phyloP scores from a whole-genome alignment of 495 filamentous ascomycete species.

The Aspergillus taichungensis region DNA sequence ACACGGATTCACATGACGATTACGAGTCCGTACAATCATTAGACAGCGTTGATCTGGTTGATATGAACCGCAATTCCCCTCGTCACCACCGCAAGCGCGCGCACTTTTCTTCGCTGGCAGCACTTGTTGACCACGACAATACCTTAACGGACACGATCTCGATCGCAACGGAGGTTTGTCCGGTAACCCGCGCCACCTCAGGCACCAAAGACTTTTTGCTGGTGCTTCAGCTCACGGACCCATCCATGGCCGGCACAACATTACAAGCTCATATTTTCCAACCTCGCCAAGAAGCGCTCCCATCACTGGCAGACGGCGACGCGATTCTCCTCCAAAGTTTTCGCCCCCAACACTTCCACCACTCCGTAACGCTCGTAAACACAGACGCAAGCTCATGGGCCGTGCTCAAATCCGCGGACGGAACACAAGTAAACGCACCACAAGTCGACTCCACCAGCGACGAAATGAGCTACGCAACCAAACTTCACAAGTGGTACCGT shows the following conservation, averaged over 20 bases:
- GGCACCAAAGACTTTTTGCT: conserved; percentile 64
- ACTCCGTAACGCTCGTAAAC: conserved; percentile 38
- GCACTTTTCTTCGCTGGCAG: conserved; percentile 61
- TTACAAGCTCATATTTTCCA: conserved; percentile 61
- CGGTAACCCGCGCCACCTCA: conserved; percentile 49
- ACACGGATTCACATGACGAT: conserved; percentile 10
- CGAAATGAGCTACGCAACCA: conserved; percentile 48
- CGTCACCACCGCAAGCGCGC: conserved; percentile 54
- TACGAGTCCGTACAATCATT: conserved; percentile 2
- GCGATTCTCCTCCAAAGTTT: conserved; percentile 70
- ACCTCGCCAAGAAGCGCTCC: conserved; percentile 62
- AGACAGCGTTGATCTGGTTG: conserved; percentile 7
- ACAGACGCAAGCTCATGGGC: conserved; percentile 54
- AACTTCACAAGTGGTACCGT: conserved; percentile 38
- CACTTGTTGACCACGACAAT: conserved; percentile 48
- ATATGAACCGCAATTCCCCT: conserved; percentile 25
- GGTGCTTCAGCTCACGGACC: conserved; percentile 62
- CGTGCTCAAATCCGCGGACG: conserved; percentile 41
- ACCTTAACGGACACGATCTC: conserved; percentile 57
- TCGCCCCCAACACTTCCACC: conserved; percentile 46
- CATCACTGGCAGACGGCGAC: conserved; percentile 59
- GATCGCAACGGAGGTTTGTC: conserved; percentile 49
- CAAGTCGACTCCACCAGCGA: conserved; percentile 55
- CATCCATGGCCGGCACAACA: conserved; percentile 37
- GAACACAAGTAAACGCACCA: conserved; percentile 48